Percentiles rank a stretch among this genome's conserved stretches.
Evolutionary conservation across 139 green algal species (phyloP).

Genomic region (Diplosphaera chodatii): DNA sequence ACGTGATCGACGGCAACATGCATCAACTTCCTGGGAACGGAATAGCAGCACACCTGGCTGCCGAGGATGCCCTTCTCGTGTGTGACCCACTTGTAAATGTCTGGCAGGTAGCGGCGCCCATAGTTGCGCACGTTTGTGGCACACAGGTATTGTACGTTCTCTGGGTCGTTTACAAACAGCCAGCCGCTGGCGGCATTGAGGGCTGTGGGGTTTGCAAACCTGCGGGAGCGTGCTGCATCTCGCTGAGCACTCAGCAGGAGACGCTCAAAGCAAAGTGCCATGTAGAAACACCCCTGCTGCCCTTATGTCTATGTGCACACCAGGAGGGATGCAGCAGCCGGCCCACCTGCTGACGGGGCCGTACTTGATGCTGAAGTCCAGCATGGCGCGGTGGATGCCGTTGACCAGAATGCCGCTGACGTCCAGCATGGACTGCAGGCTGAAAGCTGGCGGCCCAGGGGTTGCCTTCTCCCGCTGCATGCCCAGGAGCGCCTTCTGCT

Average conservation of each 20-base stretch:
- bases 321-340: too few species aligned
- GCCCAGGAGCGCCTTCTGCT: too few species aligned
- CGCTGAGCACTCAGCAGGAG: too few species aligned
- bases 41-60: not conserved
- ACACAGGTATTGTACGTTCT: constrained; percentile 57
- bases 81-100: constrained; percentile 66
- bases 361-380: constrained; percentile 40
- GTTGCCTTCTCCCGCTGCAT: not conserved
- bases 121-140: constrained; percentile 63
- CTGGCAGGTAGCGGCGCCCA: constrained; percentile 46
- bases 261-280: too few species aligned
- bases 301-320: too few species aligned
- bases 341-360: constrained; percentile 38
- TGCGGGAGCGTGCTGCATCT: not conserved
- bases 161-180: constrained; percentile 57
- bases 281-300: too few species aligned
- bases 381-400: constrained; percentile 51
- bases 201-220: constrained; percentile 44
- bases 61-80: constrained; percentile 66
- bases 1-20: too few species aligned
- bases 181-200: constrained; percentile 44
- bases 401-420: constrained; percentile 35
- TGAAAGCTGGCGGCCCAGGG: constrained; percentile 14
- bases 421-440: constrained; percentile 22
- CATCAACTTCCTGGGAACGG: too few species aligned